Evolutionary conservation across 257 asterid genomes (phyloP), one percentile per base, ranked within the genome.

Genomic region (Linderniella brevidens): DNA sequence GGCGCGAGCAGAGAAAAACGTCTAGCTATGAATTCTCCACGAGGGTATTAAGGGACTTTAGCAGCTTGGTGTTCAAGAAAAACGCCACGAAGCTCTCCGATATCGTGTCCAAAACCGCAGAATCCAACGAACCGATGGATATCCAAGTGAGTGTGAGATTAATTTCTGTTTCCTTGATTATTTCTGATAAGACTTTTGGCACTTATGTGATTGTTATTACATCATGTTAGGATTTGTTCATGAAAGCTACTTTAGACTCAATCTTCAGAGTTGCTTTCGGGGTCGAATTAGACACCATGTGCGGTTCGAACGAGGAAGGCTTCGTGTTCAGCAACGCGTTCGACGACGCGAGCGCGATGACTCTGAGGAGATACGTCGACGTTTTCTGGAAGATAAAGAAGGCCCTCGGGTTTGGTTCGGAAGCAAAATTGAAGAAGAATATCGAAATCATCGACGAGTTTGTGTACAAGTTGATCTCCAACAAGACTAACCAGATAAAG

Each of bases 231-330:
- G 86, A 56, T 54, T 49, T 77, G 66, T 58, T 84, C 39, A 78
- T 80, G 93, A 75, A 71, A 66, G 66, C 74, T 68, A 71, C 82
- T 3, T 59, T 78, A 49, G 93, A 85, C 40, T 77, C 93, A 0
- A 75, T 80, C 42, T 85, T 78, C 62, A 76, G 68, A 66, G 93
- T 85, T 61, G 95, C 84, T 7, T 80, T 84, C 41, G 95, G 86
- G 49, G 78, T 75, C 0, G 95, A 78, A 36, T 51, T 80, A 35
- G 70, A 80, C 39, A 70, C 82, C 58, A n/a, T 78, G 13, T 54
- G 66, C 9, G 85, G 76, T 54, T 67, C 82, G 39, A 62, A 69
- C 29, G 65, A 51, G 39, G 75, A 69, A 46, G 82, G 77, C 17
- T 64, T 45, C 19, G 25, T 58, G 35, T 75, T 80, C 19, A 80